Evolutionary conservation across 2,329 filamentous ascomycete genomes (phyloP), one percentile per base, ranked within the genome.

Genomic region (Chrysosporium queenslandicum): DNA sequence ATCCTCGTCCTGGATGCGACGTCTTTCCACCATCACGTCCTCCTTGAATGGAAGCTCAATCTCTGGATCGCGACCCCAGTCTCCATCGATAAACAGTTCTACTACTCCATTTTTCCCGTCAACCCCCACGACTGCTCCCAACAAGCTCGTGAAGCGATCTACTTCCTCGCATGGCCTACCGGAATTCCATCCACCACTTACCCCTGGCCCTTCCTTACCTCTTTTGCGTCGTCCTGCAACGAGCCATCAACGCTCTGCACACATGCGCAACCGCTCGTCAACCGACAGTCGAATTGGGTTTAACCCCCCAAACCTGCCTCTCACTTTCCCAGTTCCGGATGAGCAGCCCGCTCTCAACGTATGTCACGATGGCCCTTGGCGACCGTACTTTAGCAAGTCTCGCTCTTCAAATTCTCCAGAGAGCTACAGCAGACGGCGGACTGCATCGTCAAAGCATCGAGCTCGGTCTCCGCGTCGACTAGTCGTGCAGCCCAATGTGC

Each of bases 81-180:
- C 78, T 5, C 73, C 77, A 14, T 75, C 76, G 4, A 65, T 78
- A 50, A 77, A 76, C 66, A 74, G 72, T 50, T 78, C 77, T 21
- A 74, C 70, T 18, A 75, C 73, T 41, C 76, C 77, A 60, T 76
- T 52, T 54, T 57, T 58, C 60, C 64, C 37, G 41, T 59, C 64
- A 20, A 56, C 63, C 29, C 50, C 41, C 43, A 60, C 60, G 52
- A 62, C 62, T 55, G 63, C 66, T 58, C 77, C 76, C 21, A 83
- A 83, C 67, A 82, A 80, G 65, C 71, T 83, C 7, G 77, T 83
- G 50, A 84, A 83, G 66, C 75, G 80, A 39, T 73, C 77, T 4
- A 72, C 74, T 18, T 82, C 80, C 9, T 69, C 78, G 46, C 73
- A 73, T 58, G 69, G 70, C 40, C 63, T 74, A 46, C 66, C 64